Evolutionary conservation across 2,329 filamentous ascomycete species (phyloP).

Genomic region (Pleurostoma richardsiae): DNA sequence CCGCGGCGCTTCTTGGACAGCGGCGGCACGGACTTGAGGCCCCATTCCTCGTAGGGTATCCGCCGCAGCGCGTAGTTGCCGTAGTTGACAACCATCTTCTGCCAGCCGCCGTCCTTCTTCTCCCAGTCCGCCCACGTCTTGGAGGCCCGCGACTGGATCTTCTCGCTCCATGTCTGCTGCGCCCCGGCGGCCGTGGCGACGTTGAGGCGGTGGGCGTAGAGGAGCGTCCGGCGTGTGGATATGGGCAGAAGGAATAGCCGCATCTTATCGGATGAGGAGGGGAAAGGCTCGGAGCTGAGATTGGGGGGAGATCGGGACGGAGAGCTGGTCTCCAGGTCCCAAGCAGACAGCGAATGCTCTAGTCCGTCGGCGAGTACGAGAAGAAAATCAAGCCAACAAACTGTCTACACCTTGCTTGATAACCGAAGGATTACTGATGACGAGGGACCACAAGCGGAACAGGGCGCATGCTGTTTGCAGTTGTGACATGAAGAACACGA

Average conservation of each 20-base stretch:
- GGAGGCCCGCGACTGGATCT: slow-evolving; percentile 64
- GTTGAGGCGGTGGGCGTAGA: slow-evolving; percentile 81
- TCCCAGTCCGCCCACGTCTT: slow-evolving; percentile 85
- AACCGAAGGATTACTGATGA: no score
- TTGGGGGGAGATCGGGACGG: not conserved
- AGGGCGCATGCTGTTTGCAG: no score
- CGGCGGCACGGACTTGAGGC: slow-evolving; percentile 87
- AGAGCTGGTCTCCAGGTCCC: not conserved
- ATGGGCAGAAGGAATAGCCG: slow-evolving; percentile 91
- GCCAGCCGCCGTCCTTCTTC: slow-evolving; percentile 77
- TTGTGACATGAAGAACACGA: no score
- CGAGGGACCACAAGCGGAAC: no score
- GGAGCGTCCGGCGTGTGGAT: slow-evolving; percentile 81
- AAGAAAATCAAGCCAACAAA: no score
- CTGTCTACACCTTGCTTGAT: no score
- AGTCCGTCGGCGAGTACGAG: no score
- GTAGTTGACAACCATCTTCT: slow-evolving; percentile 78
- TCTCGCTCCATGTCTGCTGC: slow-evolving; percentile 58
- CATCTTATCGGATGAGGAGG: slow-evolving; percentile 50
- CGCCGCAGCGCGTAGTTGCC: slow-evolving; percentile 81
- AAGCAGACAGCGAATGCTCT: not conserved
- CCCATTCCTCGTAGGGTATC: slow-evolving; percentile 97
- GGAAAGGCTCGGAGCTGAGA: no score
- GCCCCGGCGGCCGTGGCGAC: slow-evolving; percentile 46
- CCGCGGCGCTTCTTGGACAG: slow-evolving; percentile 62